phyloP scores from a whole-genome alignment of 2,329 filamentous ascomycete species.

The Fusarium armeniacum region DNA sequence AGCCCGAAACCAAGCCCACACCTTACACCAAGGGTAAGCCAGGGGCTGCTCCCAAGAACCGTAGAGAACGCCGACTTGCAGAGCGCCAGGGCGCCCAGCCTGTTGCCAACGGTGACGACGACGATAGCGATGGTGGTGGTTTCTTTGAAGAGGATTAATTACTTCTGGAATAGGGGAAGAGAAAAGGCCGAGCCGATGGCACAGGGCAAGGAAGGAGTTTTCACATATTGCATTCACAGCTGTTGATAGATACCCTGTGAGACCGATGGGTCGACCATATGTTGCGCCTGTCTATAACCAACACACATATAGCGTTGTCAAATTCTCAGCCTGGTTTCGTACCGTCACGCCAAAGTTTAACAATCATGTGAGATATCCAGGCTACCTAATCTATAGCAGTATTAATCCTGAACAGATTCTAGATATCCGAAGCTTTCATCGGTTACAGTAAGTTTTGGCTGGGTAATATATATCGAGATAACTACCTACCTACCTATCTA shows the following conservation, averaged over 20 bases:
- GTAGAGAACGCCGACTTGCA: slow-evolving; percentile 54
- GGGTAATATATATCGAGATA: neutral
- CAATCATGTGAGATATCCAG: neutral
- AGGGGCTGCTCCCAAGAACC: slow-evolving; percentile 53
- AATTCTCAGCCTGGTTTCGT: slow-evolving; percentile 10
- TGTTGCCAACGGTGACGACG: slow-evolving; percentile 57
- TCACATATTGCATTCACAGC: slow-evolving; percentile 32
- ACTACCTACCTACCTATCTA: no score
- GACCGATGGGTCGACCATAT: slow-evolving; percentile 25
- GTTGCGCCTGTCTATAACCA: slow-evolving; percentile 29
- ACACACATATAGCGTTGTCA: slow-evolving; percentile 30
- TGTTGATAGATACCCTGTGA: slow-evolving; percentile 44
- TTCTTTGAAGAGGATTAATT: slow-evolving; percentile 66
- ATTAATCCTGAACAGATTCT: neutral
- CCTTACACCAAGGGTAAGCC: slow-evolving; percentile 39
- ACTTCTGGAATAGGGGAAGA: neutral
- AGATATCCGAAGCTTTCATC: neutral
- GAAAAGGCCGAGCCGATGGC: slow-evolving; percentile 7
- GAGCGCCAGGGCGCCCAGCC: slow-evolving; percentile 54
- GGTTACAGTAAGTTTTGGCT: neutral
- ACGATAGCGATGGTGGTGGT: slow-evolving; percentile 67
- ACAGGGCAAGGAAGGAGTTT: slow-evolving; percentile 6
- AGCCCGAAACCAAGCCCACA: slow-evolving; percentile 40
- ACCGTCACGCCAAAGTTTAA: neutral
- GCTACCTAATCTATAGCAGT: neutral